Base-by-base conservation (phyloP, 768 basidiomycete species). In the Phylloporus sp. region DNA sequence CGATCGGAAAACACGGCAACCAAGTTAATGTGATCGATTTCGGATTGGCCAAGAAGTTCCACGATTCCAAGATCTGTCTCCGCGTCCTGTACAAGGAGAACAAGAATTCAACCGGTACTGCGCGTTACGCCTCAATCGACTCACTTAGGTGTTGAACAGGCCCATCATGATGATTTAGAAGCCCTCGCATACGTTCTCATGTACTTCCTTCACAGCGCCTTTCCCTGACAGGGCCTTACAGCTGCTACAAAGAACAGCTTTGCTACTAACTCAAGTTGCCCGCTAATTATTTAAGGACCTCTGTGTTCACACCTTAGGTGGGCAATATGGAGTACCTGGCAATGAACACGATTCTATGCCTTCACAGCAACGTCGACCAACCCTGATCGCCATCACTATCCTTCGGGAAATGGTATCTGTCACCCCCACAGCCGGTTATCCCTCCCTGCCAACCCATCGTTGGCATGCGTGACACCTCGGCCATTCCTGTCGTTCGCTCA, bases 231-330 rank as follows among this genome's bases (percentile, higher is more conserved):
- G 72, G 97, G 97, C 54, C 84, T 99, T 69, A 99, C 98, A 77
- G 97, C 97, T 53, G 95, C 95, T 35, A 99, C 97, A 53, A 99
- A 99, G 91, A 99, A 99, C n/a, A n/a, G n/a, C n/a, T n/a, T n/a
- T n/a, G n/a, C n/a, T n/a, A n/a, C n/a, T n/a, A n/a, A n/a, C n/a
- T n/a, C n/a, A n/a, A n/a, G n/a, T n/a, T n/a, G n/a, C n/a, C n/a
- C n/a, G n/a, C n/a, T n/a, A n/a, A n/a, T n/a, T n/a, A n/a, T n/a
- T n/a, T n/a, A n/a, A n/a, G n/a, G n/a, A n/a, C n/a, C n/a, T n/a
- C n/a, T n/a, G n/a, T n/a, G n/a, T n/a, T n/a, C n/a, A n/a, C n/a
- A n/a, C n/a, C n/a, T n/a, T n/a, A n/a, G n/a, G n/a, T n/a, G n/a
- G n/a, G n/a, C n/a, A n/a, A n/a, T n/a, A n/a, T n/a, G n/a, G n/a